These are phyloP conservation scores for Borovskyia barvae DNA, from an alignment of 208 protist genomes.

Conservation along the genomic window DNA sequence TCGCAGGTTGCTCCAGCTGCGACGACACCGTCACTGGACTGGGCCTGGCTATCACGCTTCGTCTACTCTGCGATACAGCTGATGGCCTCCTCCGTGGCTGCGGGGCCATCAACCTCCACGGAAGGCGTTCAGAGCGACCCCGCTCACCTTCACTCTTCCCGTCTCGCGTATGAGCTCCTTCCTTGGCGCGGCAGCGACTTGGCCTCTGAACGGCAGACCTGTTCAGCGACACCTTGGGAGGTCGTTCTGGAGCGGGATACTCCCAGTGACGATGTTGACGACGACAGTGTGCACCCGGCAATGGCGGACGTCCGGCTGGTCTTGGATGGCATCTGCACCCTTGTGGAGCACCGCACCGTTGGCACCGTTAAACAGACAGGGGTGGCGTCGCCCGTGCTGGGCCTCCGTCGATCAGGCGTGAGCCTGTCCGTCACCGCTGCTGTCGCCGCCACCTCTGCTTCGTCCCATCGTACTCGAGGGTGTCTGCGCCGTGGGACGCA, in stretches of 20 bases:
- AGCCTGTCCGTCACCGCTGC: too few species aligned
- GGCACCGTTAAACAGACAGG: background rate
- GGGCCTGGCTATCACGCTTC: slow-evolving; percentile 23
- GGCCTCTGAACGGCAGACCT: slow-evolving; percentile 27
- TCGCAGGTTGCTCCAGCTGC: background rate
- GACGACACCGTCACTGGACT: slow-evolving; percentile 17
- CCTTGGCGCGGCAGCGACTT: slow-evolving; percentile 68
- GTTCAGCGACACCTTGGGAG: slow-evolving; percentile 31
- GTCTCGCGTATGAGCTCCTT: slow-evolving; percentile 28
- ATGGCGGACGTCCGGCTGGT: slow-evolving; percentile 21
- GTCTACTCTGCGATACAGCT: slow-evolving; percentile 14
- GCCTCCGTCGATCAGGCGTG: too few species aligned
- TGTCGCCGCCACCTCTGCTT: too few species aligned
- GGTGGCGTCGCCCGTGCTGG: too few species aligned
- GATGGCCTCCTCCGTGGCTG: background rate
- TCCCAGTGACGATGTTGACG: background rate
- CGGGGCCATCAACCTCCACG: background rate
- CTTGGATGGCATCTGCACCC: slow-evolving; percentile 21
- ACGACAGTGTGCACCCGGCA: slow-evolving; percentile 40
- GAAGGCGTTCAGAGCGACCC: background rate
- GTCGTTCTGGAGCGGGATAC: slow-evolving; percentile 31
- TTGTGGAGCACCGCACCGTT: slow-evolving; percentile 17
- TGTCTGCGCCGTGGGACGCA: too few species aligned
- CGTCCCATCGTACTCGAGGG: too few species aligned
- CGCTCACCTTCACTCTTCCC: background rate